Evolutionary conservation across 225 moss, liverwort and hornwort genomes (phyloP).

Genomic region (Physcomitrellopsis africana): DNA sequence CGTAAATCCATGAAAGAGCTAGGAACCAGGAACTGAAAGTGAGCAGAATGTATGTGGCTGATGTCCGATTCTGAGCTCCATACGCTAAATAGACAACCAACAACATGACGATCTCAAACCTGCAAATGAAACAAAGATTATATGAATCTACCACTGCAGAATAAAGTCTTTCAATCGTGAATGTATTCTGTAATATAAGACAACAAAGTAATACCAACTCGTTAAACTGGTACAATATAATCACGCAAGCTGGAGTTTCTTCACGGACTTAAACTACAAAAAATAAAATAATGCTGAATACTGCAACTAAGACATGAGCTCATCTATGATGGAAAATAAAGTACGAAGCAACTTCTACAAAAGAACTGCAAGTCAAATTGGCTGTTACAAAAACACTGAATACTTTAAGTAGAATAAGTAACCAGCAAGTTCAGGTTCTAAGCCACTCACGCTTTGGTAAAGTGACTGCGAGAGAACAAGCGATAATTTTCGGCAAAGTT

Average conservation of each 20-base stretch:
- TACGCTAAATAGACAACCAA: slow-evolving; percentile 87
- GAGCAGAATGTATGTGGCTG: slow-evolving; percentile 77
- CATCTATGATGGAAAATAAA: not conserved
- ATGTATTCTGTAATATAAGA: not conserved
- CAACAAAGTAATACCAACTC: slow-evolving; percentile 10
- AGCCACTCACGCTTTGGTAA: slow-evolving; percentile 82
- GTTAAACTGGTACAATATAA: not conserved
- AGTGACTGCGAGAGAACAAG: slow-evolving; percentile 92
- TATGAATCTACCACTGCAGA: slow-evolving; percentile 11
- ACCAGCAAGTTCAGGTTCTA: not conserved
- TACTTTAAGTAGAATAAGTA: not conserved
- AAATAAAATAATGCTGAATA: slow-evolving; percentile 1
- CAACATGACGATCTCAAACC: slow-evolving; percentile 89
- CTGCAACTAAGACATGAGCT: not conserved
- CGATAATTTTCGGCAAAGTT: slow-evolving; percentile 97
- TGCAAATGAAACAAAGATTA: slow-evolving; percentile 44
- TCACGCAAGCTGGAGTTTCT: slow-evolving; percentile 1
- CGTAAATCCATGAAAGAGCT: slow-evolving; percentile 94
- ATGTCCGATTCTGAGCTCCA: slow-evolving; percentile 75
- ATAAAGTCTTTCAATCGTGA: slow-evolving; percentile 3
- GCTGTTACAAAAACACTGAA: not conserved
- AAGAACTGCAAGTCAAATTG: slow-evolving; percentile 5
- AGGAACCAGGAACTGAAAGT: slow-evolving; percentile 98
- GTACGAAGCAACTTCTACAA: slow-evolving; percentile 2
- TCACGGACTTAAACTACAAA: slow-evolving; percentile 14